Base-by-base conservation (phyloP, 2,329 filamentous ascomycete species). In the Paecilomyces fulvus region DNA sequence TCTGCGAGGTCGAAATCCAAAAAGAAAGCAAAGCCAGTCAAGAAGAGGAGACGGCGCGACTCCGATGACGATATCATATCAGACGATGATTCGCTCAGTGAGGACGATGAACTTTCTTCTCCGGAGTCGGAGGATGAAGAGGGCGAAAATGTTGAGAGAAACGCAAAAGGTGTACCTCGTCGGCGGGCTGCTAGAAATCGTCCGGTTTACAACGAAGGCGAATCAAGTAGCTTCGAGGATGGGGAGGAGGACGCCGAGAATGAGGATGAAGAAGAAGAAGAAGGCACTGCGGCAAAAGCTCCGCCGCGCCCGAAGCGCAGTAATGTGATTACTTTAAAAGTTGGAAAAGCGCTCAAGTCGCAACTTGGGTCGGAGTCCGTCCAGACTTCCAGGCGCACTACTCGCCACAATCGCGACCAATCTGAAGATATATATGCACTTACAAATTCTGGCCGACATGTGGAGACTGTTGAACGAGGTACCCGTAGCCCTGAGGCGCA, bases 361-460 rank as follows among this genome's bases (percentile, higher is more conserved):
- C 63, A 72, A 53, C 58, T 69, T 48, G 57, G 59, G 43, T 51
- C 59, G 57, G 60, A 69, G 50, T 31, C 59, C 51, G 56, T 65
- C 56, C 57, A 63, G 53, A 58, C 59, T 63, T 74, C 58, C 60
- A 65, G 83, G 60, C 77, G 82, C 59, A 84, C 79, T 60, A 84
- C 81, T 65, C 82, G 84, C 50, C 75, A 83, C 17, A 83, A 79
- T 23, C 81, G 83, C 59, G 81, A 83, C 60, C 73, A 79, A 3
- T 77, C 80, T 25, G 78, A 80, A 33, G 77, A 81, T 31, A 77
- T 85, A 12, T 71, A 83, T 50, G 81, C 79, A 14, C 71, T 86
- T 49, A 81, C 82, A 2, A 79, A 82, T 60, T 84, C 82, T 7
- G 83, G 83, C 17, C 79, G 75, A 57, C 82, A 85, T 66, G 76